These are phyloP conservation scores for Tieghemostelium lacteum DNA, from an alignment of 78 protist species.

Conservation along the genomic window DNA sequence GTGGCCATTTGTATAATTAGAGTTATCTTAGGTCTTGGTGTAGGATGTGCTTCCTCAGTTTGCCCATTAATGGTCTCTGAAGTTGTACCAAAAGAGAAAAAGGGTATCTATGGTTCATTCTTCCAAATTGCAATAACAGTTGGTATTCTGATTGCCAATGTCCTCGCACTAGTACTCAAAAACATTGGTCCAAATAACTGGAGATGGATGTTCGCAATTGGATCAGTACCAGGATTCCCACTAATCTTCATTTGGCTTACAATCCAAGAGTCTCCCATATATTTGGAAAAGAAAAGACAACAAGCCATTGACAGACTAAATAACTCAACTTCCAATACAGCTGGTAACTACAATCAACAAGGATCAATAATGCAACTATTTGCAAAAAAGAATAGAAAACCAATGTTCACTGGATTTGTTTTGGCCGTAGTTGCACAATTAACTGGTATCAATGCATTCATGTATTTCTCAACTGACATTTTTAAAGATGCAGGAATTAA, in stretches of 20 bases:
- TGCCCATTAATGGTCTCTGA: constrained; percentile 71
- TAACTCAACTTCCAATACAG: background rate
- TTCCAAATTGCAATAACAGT: constrained; percentile 70
- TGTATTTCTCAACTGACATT: constrained; percentile 61
- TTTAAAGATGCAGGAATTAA: constrained; percentile 61
- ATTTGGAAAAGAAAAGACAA: background rate
- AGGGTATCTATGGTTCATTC: constrained; percentile 40
- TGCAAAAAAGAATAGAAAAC: constrained; percentile 23
- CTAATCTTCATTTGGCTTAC: constrained; percentile 19
- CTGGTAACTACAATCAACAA: too few species aligned
- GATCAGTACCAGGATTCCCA: constrained; percentile 46
- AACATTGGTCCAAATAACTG: constrained; percentile 12
- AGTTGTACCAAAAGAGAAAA: constrained; percentile 19
- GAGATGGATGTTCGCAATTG: constrained; percentile 80
- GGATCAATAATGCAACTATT: constrained; percentile 1
- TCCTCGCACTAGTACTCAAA: constrained; percentile 24
- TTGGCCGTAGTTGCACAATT: constrained; percentile 41
- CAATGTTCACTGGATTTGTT: constrained; percentile 42
- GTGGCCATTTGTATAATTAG: constrained; percentile 17
- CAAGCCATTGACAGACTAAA: background rate
- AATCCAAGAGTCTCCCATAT: constrained; percentile 58
- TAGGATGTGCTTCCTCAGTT: constrained; percentile 32
- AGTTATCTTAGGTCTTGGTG: constrained; percentile 46
- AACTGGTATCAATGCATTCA: constrained; percentile 72
- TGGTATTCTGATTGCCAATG: constrained; percentile 72